Evolutionary conservation across 73 alveolate genomes (phyloP), one percentile per base, ranked within the genome.

Genomic region (Durusdinium trenchii): DNA sequence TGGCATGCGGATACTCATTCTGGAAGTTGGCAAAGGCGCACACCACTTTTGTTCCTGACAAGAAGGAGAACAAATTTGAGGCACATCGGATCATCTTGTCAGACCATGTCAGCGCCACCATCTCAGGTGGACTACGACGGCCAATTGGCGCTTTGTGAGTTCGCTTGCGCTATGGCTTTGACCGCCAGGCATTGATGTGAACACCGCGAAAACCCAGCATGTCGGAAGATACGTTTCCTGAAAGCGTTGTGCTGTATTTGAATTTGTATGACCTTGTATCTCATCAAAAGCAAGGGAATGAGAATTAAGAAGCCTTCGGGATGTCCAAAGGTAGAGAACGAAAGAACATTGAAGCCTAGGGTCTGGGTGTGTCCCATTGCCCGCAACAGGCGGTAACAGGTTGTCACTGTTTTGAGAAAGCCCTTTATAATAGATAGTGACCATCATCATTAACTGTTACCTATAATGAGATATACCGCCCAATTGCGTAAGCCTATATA

Each of bases 121-220:
- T 18, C 51, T n/a, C 32, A 91, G 97, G 97, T 91, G 23, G 97
- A 91, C 79, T 75, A 42, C 32, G 97, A 91, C 48, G 97, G 97
- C 60, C 89, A 91, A 52, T 76, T 91, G 75, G 97, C 97, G 6
- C 75, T 91, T 28, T 91, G 97, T 57, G 97, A 91, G 57, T 91
- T 91, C 45, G 97, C 97, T 40, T 91, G 97, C 45, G 97, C 97
- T 52, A 91, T 91, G 97, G 76, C 46, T 57, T 52, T 91, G 76
- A 91, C 97, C 46, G 60, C 76, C n/a, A 91, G 97, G 97, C 95
- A 26, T 40, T 10, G 30, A 42, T 30, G 23, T 28, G 52, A 26
- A 26, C 45, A 35, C 85, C 38, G 46, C 23, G 48, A 28, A 32
- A 26, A 30, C 46, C 30, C 30, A 23, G 45, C 32, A 6, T 45